Conservation (phyloP, 2,329 filamentous ascomycete species). For the Neobulgaria alba region DNA sequence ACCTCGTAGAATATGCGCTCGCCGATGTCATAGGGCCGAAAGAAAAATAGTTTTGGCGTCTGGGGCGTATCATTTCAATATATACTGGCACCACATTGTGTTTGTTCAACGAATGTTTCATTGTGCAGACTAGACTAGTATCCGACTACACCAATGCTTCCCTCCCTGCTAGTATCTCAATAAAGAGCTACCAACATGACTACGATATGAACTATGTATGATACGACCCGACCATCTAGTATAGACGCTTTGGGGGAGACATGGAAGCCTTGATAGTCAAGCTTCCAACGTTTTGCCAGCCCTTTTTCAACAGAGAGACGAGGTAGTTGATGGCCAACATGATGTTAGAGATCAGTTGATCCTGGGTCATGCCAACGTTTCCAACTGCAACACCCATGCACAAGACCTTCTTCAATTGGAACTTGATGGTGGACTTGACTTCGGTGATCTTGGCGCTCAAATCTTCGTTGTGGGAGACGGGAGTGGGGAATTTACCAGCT, state of each 20-base stretch:
- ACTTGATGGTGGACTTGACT: conserved; percentile 99
- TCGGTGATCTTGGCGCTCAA: conserved; percentile 93
- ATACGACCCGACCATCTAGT: conserved; percentile 69
- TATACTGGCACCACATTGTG: too few species aligned
- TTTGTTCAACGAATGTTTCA: background rate
- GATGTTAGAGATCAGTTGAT: conserved; percentile 96
- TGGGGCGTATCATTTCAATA: background rate
- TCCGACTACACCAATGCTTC: conserved; percentile 21
- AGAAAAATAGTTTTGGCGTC: background rate
- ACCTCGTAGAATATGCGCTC: background rate
- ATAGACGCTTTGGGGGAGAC: conserved; percentile 96
- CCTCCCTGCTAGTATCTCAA: conserved; percentile 21
- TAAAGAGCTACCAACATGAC: conserved; percentile 22
- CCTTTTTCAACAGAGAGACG: conserved; percentile 99
- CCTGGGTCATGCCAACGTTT: conserved; percentile 94
- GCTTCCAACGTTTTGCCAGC: conserved; percentile 99
- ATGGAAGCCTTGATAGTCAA: conserved; percentile 99
- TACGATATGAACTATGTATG: conserved; percentile 3
- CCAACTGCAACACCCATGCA: conserved; percentile 99
- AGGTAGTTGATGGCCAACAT: conserved; percentile 99
- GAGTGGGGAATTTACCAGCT: conserved; percentile 99
- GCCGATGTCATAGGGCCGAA: background rate
- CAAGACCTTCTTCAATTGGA: conserved; percentile 99
- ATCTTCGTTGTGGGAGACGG: conserved; percentile 94
- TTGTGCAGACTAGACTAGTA: conserved; percentile 18